Conservation (phyloP, 495 filamentous ascomycete genomes). For the Endocarpon pusillum region DNA sequence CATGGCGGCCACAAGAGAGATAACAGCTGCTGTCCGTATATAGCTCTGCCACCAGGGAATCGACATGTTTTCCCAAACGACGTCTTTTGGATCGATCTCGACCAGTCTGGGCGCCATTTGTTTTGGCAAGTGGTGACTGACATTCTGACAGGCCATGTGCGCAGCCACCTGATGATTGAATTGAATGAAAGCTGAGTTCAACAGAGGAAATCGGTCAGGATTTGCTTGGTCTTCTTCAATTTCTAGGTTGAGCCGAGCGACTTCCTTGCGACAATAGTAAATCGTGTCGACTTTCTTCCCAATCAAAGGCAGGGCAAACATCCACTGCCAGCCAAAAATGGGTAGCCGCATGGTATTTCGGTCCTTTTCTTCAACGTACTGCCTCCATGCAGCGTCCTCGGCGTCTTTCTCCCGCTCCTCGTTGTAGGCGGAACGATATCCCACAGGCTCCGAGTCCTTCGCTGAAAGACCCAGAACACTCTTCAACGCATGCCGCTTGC, state of each 20-base stretch:
- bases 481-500: constrained; percentile 6
- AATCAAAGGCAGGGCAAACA: constrained; percentile 61
- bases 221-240: constrained; percentile 82
- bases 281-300: constrained; percentile 92
- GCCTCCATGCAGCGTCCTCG: constrained; percentile 63
- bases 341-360: constrained; percentile 76
- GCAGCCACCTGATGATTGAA: constrained; percentile 97
- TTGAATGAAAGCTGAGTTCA: constrained; percentile 97
- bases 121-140: constrained; percentile 81
- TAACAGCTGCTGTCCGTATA: constrained; percentile 48
- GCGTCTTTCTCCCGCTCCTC: constrained; percentile 43
- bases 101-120: constrained; percentile 87
- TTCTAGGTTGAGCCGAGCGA: constrained; percentile 80
- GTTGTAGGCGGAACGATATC: constrained; percentile 59
- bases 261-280: constrained; percentile 71
- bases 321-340: constrained; percentile 62
- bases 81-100: constrained; percentile 84
- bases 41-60: constrained; percentile 91
- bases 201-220: constrained; percentile 74
- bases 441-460: constrained; percentile 26
- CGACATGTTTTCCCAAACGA: constrained; percentile 96
- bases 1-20: constrained; percentile 52
- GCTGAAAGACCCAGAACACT: constrained; percentile 11
- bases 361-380: constrained; percentile 63
- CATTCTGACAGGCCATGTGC: constrained; percentile 91